These are phyloP conservation scores for Ciborinia camelliae DNA, from an alignment of 2,329 filamentous ascomycete species.

Conservation along the genomic window DNA sequence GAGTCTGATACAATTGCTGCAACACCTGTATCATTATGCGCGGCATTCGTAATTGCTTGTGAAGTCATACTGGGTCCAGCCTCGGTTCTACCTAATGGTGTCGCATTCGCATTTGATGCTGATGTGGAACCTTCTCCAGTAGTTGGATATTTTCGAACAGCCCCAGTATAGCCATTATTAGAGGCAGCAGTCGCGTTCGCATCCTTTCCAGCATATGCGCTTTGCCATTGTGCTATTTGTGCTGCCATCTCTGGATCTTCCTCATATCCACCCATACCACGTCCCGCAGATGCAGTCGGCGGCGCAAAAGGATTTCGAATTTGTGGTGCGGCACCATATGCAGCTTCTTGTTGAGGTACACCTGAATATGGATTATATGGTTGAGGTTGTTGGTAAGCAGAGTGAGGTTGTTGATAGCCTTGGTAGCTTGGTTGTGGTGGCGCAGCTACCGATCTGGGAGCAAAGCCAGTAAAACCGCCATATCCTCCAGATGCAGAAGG, in stretches of 20 bases:
- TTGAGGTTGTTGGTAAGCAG: slow-evolving; percentile 28
- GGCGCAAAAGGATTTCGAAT: slow-evolving; percentile 79
- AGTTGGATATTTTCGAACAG: slow-evolving; percentile 36
- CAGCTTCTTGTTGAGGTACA: slow-evolving; percentile 30
- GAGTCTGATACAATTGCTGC: slow-evolving; percentile 41
- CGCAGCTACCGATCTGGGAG: slow-evolving; percentile 55
- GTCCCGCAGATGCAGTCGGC: slow-evolving; percentile 47
- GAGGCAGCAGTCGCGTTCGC: slow-evolving; percentile 38
- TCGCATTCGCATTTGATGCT: slow-evolving; percentile 45
- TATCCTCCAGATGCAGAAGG: slow-evolving; percentile 29
- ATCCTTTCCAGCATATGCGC: slow-evolving; percentile 72
- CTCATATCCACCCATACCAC: slow-evolving; percentile 42
- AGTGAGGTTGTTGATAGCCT: slow-evolving; percentile 33
- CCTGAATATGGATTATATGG: slow-evolving; percentile 29
- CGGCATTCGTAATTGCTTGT: slow-evolving; percentile 53
- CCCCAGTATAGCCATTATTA: slow-evolving; percentile 34
- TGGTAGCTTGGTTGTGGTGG: slow-evolving; percentile 34
- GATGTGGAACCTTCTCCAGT: slow-evolving; percentile 45
- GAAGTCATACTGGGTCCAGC: slow-evolving; percentile 72
- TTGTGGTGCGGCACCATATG: slow-evolving; percentile 57
- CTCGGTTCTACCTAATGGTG: slow-evolving; percentile 40
- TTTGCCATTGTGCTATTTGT: slow-evolving; percentile 93
- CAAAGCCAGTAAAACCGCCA: slow-evolving; percentile 52
- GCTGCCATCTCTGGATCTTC: slow-evolving; percentile 80
- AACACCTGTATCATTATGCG: slow-evolving; percentile 46